Base-by-base conservation (phyloP, 768 basidiomycete species). In the Tricholoma saponaceum region DNA sequence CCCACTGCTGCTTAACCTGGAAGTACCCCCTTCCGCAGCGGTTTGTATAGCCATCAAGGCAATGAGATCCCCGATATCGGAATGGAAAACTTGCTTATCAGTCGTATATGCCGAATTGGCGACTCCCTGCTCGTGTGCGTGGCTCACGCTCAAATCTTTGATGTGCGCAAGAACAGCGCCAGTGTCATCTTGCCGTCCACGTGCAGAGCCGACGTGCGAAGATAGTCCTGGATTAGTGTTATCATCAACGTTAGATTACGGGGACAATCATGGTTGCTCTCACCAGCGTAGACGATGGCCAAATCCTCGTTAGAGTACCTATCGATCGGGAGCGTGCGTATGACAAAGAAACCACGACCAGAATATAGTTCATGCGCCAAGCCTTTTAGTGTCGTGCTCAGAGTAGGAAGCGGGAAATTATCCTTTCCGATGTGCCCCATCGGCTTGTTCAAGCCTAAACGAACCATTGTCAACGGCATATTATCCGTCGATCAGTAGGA, bases 1-100 rank as follows among this genome's bases (percentile, higher is more conserved):
- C 22, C 72, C 72, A 23, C 70, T 68, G 64, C 77, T 79, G 60
- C 75, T 76, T 51, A 80, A 73, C 49, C 76, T 73, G 8, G 78
- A 79, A 12, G 70, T 72, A 2, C 79, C 79, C 12, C 79, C 79
- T 51, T 76, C 72, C 26, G 71, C 75, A 7, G 79, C 76, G 5
- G 69, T 66, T 56, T 77, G 70, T 32, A 79, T 67, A 2, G 76
- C 74, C 55, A 79, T 69, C 28, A 79, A 66, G 5, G 76, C 74
- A 58, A 81, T 77, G 47, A 79, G 66, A 61, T 79, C 77, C 0
- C 79, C 78, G 33, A 75, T 69, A 57, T 79, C 78, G 1, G 78
- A 78, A 60, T 79, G 78, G 68, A 80, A 80, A 20, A 79, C 78
- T 60, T 79, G 78, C 58, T 76, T 78, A 65, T 79, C 77, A 1